Percentiles rank a stretch among this genome's conserved stretches.
Evolutionary conservation across 768 basidiomycete species (phyloP).

Genomic region (Serendipita sp.): DNA sequence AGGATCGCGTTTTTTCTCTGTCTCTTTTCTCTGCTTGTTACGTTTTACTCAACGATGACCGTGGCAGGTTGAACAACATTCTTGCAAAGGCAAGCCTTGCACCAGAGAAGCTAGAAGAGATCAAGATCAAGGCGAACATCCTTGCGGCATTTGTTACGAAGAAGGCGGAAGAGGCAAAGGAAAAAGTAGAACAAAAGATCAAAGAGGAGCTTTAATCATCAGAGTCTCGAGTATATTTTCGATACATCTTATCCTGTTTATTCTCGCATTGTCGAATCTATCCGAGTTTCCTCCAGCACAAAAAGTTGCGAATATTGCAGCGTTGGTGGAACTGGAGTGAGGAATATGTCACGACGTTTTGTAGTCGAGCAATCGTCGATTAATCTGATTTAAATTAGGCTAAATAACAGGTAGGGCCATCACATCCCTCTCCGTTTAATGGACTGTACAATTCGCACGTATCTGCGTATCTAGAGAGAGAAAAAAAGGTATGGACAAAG

Average conservation of each 20-base stretch:
- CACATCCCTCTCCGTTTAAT: not conserved
- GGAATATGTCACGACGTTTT: no score
- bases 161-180: slow-evolving; percentile 15
- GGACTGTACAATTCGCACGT: not conserved
- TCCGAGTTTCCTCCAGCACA: no score
- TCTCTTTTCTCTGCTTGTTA: slow-evolving; percentile 6
- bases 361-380: no score
- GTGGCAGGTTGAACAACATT: slow-evolving; percentile 49
- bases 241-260: no score
- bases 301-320: no score
- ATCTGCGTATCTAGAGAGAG: not conserved
- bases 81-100: slow-evolving; percentile 64
- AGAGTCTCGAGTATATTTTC: no score
- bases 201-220: slow-evolving; percentile 10
- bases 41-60: slow-evolving; percentile 8
- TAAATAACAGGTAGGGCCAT: no score
- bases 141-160: slow-evolving; percentile 40
- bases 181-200: slow-evolving; percentile 2
- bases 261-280: no score
- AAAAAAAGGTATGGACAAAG: no score
- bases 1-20: slow-evolving; percentile 11
- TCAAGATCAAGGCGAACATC: slow-evolving; percentile 84
- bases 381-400: no score
- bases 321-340: no score
- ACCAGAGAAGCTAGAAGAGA: slow-evolving; percentile 73